Base-by-base conservation (phyloP, 1,284 basidiomycete genomes). In the Afroboletus lepidellus region DNA sequence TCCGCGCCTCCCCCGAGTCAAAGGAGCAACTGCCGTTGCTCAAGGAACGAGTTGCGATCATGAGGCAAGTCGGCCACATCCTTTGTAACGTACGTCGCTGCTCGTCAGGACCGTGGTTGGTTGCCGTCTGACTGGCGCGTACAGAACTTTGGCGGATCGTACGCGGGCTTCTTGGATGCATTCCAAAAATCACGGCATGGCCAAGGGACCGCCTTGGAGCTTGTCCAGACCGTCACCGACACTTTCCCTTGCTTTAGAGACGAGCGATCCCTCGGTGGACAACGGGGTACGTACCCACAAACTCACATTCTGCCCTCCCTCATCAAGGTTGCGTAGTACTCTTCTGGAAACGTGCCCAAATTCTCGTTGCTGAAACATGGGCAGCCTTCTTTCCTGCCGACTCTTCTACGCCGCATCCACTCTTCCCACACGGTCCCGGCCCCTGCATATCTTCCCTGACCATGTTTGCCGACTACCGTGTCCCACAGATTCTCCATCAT, bases 391-490 rank as follows among this genome's bases (percentile, higher is more conserved):
- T 82, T 66, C 87, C 86, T 4, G 63, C 74, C 2, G 57, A 67
- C 13, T 51, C 74, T 2, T 60, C 72, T 0, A 53, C 62, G 16
- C 57, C 64, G 0, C 89, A 92, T 66, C 90, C 87, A 5, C 72
- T 91, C 39, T 88, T 90, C 67, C 85, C 84, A 8, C 70, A 75
- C 13, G 46, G 60, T 12, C 61, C 63, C 16, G 86, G 85, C 5
- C 74, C 86, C 24, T 69, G 71, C 36, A 86, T 88, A 52, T 74
- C 78, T 45, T 72, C 83, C 45, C 76, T 92, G 11, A 91, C 90
- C 15, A 92, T 92, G 90, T 92, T 92, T 67, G 88, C 90, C 5
- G 90, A 92, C 71, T 92, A 92, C 67, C 83, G 90, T 39, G 87
- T 92, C 8, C 90, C 90, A 3, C 90, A 92, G 66, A 88, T 92